Conservation (phyloP, 2,329 filamentous ascomycete genomes). For the Thelonectria blattea region DNA sequence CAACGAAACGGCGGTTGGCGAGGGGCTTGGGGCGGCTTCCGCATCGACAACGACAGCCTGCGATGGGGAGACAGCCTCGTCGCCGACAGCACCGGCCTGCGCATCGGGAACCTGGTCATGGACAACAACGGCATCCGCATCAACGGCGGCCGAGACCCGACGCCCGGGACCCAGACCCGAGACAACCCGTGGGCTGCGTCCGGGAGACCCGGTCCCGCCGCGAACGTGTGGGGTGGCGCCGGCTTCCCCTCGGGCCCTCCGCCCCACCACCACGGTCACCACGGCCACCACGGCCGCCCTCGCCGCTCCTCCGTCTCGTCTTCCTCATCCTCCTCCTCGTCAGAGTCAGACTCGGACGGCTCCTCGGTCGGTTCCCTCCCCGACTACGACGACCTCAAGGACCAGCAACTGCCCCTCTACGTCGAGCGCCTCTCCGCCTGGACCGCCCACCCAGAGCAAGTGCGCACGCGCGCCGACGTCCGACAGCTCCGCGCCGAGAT, state of each 20-base stretch:
- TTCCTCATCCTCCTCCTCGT: constrained; percentile 44
- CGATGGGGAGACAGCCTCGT: constrained; percentile 51
- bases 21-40: constrained; percentile 42
- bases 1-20: constrained; percentile 18
- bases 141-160: constrained; percentile 9
- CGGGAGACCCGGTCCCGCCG: constrained; percentile 8
- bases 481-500: constrained; percentile 51
- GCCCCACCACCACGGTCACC: constrained; percentile 23
- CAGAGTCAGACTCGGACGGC: constrained; percentile 36
- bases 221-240: not conserved
- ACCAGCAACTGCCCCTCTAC: constrained; percentile 55
- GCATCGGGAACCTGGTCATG: constrained; percentile 52
- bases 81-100: constrained; percentile 52
- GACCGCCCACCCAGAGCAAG: constrained; percentile 56
- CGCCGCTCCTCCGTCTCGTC: constrained; percentile 46
- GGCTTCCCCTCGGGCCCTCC: constrained; percentile 16
- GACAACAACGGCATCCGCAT: constrained; percentile 48
- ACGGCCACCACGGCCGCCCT: constrained; percentile 23
- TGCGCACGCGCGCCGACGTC: constrained; percentile 54
- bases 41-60: constrained; percentile 51
- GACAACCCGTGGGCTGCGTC: constrained; percentile 1
- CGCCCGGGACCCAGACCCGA: constrained; percentile 2
- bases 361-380: constrained; percentile 61
- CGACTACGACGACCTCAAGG: constrained; percentile 56
- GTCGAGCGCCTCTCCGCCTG: constrained; percentile 53